Percentiles rank a stretch among this genome's conserved stretches.
phyloP scores from a whole-genome alignment of 768 basidiomycete species.

The Suillus weaverae region DNA sequence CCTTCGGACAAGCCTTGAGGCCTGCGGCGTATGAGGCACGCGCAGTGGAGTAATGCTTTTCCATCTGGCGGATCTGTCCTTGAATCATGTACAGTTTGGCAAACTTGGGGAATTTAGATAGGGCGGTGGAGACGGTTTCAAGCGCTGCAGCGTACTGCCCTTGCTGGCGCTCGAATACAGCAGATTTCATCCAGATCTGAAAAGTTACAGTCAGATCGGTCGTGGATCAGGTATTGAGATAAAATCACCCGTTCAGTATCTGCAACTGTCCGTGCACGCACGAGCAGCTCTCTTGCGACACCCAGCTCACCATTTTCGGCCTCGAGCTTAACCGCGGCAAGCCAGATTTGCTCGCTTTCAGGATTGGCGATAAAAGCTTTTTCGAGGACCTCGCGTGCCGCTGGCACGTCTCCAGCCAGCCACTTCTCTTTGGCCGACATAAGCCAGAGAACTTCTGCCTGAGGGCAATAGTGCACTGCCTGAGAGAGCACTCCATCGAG shows the following conservation, averaged over 20 bases:
- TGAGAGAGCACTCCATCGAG: slow-evolving; percentile 78
- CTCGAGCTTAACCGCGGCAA: slow-evolving; percentile 96
- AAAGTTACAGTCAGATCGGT: not conserved
- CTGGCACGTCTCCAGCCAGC: slow-evolving; percentile 83
- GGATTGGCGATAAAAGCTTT: slow-evolving; percentile 92
- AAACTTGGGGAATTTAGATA: slow-evolving; percentile 84
- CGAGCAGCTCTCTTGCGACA: slow-evolving; percentile 83
- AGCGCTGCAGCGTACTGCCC: slow-evolving; percentile 73
- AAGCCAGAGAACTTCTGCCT: slow-evolving; percentile 95
- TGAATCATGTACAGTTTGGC: slow-evolving; percentile 97
- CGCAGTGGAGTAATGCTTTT: slow-evolving; percentile 60
- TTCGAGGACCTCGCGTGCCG: slow-evolving; percentile 87
- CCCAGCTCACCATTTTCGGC: slow-evolving; percentile 91
- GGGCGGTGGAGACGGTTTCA: slow-evolving; percentile 68
- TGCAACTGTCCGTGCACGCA: slow-evolving; percentile 86
- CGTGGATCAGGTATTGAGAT: not conserved
- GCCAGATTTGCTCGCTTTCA: slow-evolving; percentile 96
- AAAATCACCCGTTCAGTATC: slow-evolving; percentile 79
- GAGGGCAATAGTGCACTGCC: slow-evolving; percentile 89
- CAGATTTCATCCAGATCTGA: slow-evolving; percentile 99
- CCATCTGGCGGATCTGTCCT: slow-evolving; percentile 81
- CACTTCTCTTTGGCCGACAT: slow-evolving; percentile 99
- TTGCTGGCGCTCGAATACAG: slow-evolving; percentile 91
- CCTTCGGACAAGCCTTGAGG: slow-evolving; percentile 83
- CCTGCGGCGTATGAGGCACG: slow-evolving; percentile 83